These are phyloP conservation scores for Xylaria sp. DNA, from an alignment of 2,329 filamentous ascomycete species.

Conservation along the genomic window DNA sequence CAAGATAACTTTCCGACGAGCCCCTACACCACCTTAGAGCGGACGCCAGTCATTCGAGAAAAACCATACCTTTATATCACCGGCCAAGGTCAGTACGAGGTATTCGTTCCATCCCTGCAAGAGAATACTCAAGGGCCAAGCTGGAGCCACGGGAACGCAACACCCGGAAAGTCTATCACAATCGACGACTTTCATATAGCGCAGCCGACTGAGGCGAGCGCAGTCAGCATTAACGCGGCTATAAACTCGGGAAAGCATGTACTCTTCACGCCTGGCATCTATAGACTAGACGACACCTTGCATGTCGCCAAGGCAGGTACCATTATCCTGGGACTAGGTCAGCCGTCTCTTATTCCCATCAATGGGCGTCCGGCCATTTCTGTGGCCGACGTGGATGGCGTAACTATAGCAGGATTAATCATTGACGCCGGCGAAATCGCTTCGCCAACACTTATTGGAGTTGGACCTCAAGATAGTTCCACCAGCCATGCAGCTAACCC, in stretches of 20 bases:
- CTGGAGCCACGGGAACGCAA: conserved; percentile 42
- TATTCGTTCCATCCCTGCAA: conserved; percentile 49
- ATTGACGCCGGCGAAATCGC: conserved; percentile 47
- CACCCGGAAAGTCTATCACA: conserved; percentile 46
- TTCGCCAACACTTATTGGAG: conserved; percentile 47
- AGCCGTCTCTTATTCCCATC: conserved; percentile 48
- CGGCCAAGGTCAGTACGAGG: conserved; percentile 43
- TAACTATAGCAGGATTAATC: conserved; percentile 50
- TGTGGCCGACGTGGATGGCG: conserved; percentile 48
- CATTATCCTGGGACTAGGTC: conserved; percentile 49
- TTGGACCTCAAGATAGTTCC: conserved; percentile 44
- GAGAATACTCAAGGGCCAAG: conserved; percentile 46
- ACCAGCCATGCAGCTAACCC: conserved; percentile 45
- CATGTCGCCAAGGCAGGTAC: conserved; percentile 43
- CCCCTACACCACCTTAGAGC: conserved; percentile 48
- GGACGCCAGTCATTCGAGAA: conserved; percentile 49
- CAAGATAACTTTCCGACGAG: conserved; percentile 45
- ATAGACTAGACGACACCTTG: conserved; percentile 46
- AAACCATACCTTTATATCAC: conserved; percentile 49
- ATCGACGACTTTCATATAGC: conserved; percentile 48
- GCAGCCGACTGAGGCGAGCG: conserved; percentile 40
- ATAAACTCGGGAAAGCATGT: conserved; percentile 47
- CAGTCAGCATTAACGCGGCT: conserved; percentile 46
- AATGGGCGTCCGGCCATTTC: conserved; percentile 44
- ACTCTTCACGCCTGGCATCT: conserved; percentile 49